Conservation (phyloP, 495 filamentous ascomycete species). For the Neurospora tetraspora region DNA sequence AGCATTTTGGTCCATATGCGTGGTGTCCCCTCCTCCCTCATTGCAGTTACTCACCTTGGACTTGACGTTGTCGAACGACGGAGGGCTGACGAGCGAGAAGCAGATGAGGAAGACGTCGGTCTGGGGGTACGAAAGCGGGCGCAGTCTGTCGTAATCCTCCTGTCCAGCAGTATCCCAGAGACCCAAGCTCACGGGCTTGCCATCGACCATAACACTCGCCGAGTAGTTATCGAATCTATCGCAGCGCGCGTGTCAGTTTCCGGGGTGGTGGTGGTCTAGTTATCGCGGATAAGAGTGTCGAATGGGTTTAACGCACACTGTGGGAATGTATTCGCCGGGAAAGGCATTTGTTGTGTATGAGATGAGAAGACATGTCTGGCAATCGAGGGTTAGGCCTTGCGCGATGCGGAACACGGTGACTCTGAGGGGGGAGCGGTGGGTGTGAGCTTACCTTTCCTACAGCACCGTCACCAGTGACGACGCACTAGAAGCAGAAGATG, state of each 20-base stretch:
- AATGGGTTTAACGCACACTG: slow-evolving; percentile 61
- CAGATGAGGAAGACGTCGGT: slow-evolving; percentile 98
- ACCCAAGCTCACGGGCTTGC: slow-evolving; percentile 90
- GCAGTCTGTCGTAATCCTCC: slow-evolving; percentile 94
- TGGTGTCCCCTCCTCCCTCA: background rate
- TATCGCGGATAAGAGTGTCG: slow-evolving; percentile 28
- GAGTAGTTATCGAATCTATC: slow-evolving; percentile 98
- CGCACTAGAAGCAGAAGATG: slow-evolving; percentile 53
- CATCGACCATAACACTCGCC: slow-evolving; percentile 96
- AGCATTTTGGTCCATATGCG: slow-evolving; percentile 1
- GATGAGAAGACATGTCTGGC: slow-evolving; percentile 96
- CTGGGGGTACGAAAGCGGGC: slow-evolving; percentile 93
- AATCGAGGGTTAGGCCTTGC: slow-evolving; percentile 18
- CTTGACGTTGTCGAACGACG: slow-evolving; percentile 95
- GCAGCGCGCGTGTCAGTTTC: slow-evolving; percentile 18
- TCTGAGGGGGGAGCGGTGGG: background rate
- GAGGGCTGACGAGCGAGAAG: slow-evolving; percentile 95
- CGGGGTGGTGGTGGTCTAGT: slow-evolving; percentile 43
- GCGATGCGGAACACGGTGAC: background rate
- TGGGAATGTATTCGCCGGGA: slow-evolving; percentile 97
- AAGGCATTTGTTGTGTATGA: slow-evolving; percentile 99
- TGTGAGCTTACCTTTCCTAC: slow-evolving; percentile 75
- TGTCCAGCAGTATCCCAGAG: slow-evolving; percentile 98
- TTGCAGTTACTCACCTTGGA: slow-evolving; percentile 60
- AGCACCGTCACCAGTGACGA: slow-evolving; percentile 97